Evolutionary conservation across 1,284 basidiomycete species (phyloP), one percentile per base, ranked within the genome.

Genomic region (Tilletia indica): DNA sequence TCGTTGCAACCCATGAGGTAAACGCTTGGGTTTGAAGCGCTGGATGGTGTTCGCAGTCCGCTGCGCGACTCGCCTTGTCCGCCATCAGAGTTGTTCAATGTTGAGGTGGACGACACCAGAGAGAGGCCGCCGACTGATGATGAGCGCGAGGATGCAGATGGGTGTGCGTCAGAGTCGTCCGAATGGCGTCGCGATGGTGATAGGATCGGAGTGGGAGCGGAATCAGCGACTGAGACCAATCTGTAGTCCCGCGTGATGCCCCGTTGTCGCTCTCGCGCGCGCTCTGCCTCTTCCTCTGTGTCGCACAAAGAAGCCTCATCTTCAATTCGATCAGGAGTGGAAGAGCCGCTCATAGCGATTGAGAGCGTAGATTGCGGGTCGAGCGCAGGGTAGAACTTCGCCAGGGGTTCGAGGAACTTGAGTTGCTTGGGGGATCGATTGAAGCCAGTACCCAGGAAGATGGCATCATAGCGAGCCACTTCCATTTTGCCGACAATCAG

Each of bases 1-100:
- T 83, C 82, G 74, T 83, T 83, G 71, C 81, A 77, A 63, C 82
- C 82, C 38, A 83, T 70, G 25, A 83, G 75, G 74, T 79, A 83
- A 4, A 83, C 71, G 56, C 56, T 34, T 6, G 56, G 56, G 25
- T 14, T 21, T 34, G 19, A 21, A 21, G 56, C 56, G 14, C 42
- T 45, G 42, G 42, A 9, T 8, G 42, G 6, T 8, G 6, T 45
- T 45, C 9, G 42, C 42, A 14, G 14, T 45, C 42, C 42, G 42
- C 51, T 54, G 51, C 51, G 19, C 51, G 51, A 45, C 1, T 9
- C 9, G 25, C 25, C 25, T 31, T 31, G 25, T 31, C 25, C 25
- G 61, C 36, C 34, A 25, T 63, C 58, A 11, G 61, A 64, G 9
- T 64, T n/a, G 34, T 64, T 64, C 34, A 64, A 38, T 12, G 61